phyloP scores from a whole-genome alignment of 2,329 filamentous ascomycete species.

The Podosphaera leucotricha region DNA sequence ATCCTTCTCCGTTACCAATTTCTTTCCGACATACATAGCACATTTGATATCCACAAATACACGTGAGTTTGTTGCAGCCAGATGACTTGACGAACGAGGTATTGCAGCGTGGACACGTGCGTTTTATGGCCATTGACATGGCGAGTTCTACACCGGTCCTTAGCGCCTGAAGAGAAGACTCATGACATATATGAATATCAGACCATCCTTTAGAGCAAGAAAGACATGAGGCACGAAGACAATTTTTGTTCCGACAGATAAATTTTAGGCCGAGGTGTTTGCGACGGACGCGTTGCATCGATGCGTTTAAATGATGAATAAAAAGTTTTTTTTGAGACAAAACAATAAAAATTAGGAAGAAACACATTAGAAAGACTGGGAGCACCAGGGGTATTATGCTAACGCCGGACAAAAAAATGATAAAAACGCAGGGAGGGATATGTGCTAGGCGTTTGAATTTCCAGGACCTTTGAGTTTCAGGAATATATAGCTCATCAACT shows the following conservation, averaged over 20 bases:
- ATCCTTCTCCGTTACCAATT: conserved; percentile 45
- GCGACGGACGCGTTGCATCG: conserved; percentile 43
- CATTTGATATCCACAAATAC: conserved; percentile 91
- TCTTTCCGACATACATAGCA: conserved; percentile 86
- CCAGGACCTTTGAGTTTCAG: conserved; percentile 28
- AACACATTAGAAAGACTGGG: conserved; percentile 24
- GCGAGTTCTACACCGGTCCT: conserved; percentile 80
- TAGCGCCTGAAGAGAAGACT: conserved; percentile 56
- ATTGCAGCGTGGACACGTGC: conserved; percentile 77
- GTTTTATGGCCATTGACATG: conserved; percentile 82
- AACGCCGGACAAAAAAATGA: conserved; percentile 27
- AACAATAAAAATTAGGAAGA: conserved; percentile 22
- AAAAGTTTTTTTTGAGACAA: conserved; percentile 21
- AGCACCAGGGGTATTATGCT: conserved; percentile 32
- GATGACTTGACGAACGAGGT: conserved; percentile 80
- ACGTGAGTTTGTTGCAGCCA: conserved; percentile 93
- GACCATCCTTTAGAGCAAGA: conserved; percentile 63
- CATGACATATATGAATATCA: conserved; percentile 78
- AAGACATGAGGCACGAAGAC: conserved; percentile 51
- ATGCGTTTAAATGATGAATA: conserved; percentile 25
- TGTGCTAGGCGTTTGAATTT: conserved; percentile 28
- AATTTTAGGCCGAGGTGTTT: conserved; percentile 55
- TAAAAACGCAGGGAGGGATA: conserved; percentile 14
- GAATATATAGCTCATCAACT: conserved; percentile 52
- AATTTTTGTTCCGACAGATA: conserved; percentile 45